These are phyloP conservation scores for Coniophora puteana DNA, from an alignment of 1,284 basidiomycete species.

Conservation along the genomic window DNA sequence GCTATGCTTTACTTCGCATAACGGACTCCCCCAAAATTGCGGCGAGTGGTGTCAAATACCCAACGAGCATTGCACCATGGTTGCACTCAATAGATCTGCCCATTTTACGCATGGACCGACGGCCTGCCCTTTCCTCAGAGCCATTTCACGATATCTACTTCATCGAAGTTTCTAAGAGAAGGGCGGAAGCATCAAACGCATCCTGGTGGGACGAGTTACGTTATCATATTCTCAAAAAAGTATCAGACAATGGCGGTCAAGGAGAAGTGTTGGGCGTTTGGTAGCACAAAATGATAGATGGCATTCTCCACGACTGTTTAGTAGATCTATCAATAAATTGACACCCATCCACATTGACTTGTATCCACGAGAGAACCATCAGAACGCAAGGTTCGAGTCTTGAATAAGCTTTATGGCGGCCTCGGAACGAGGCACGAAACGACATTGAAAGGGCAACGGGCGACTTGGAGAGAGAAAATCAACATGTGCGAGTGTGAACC, in stretches of 20 bases:
- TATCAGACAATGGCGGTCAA: constrained; percentile 13
- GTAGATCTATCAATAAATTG: too few species aligned
- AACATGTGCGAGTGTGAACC: constrained; percentile 2
- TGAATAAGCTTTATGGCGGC: constrained; percentile 20
- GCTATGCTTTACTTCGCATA: constrained; percentile 39
- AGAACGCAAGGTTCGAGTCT: constrained; percentile 6
- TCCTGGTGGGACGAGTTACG: constrained; percentile 18
- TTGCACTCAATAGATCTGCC: constrained; percentile 20
- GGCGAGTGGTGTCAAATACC: too few species aligned
- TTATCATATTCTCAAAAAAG: constrained; percentile 14
- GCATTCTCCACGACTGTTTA: too few species aligned
- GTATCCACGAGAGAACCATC: not conserved
- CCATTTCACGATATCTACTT: constrained; percentile 63
- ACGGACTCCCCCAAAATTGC: constrained; percentile 6
- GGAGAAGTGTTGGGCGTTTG: constrained; percentile 40
- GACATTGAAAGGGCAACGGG: constrained; percentile 42
- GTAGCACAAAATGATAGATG: constrained; percentile 29
- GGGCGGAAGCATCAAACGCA: constrained; percentile 8
- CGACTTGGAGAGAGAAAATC: constrained; percentile 30
- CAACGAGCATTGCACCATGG: too few species aligned
- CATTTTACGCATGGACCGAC: constrained; percentile 55
- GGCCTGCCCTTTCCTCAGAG: constrained; percentile 44
- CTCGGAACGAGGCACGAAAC: constrained; percentile 36
- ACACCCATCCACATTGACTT: too few species aligned
- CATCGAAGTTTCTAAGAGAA: constrained; percentile 39